Evolutionary conservation across 257 asterid genomes (phyloP).

Genomic region (Scutellaria baicalensis): DNA sequence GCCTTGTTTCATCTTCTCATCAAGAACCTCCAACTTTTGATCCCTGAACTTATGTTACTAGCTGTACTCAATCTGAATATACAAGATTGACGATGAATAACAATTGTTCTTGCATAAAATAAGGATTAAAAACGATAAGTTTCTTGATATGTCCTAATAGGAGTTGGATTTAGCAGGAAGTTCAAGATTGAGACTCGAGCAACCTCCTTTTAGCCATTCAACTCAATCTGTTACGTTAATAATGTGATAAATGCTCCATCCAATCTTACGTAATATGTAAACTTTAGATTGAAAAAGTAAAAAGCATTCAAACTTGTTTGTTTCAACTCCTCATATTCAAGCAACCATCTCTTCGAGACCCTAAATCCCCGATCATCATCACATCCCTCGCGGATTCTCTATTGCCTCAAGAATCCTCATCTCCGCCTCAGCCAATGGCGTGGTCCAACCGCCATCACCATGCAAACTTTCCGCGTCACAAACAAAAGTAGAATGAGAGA

Average conservation of each 20-base stretch:
- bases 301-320: not conserved
- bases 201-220: too few relatives aligned
- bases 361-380: not conserved
- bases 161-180: not conserved
- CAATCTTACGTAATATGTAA: too few relatives aligned
- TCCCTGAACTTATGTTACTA: slow-evolving; percentile 9
- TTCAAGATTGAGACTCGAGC: too few relatives aligned
- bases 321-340: not conserved
- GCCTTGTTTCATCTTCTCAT: slow-evolving; percentile 6
- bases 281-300: too few relatives aligned
- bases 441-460: too few relatives aligned
- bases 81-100: not conserved
- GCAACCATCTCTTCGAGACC: too few relatives aligned
- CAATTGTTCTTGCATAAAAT: not conserved
- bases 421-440: too few relatives aligned
- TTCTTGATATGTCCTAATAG: not conserved
- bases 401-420: not conserved
- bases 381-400: not conserved
- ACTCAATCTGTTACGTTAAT: too few relatives aligned
- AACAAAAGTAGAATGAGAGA: too few relatives aligned
- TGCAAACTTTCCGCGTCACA: too few relatives aligned
- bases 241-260: too few relatives aligned
- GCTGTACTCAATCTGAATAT: not conserved
- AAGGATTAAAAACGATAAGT: not conserved
- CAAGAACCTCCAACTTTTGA: slow-evolving; percentile 30